Base-by-base conservation (phyloP, 1,284 basidiomycete genomes). In the Marasmius tenuissimus region DNA sequence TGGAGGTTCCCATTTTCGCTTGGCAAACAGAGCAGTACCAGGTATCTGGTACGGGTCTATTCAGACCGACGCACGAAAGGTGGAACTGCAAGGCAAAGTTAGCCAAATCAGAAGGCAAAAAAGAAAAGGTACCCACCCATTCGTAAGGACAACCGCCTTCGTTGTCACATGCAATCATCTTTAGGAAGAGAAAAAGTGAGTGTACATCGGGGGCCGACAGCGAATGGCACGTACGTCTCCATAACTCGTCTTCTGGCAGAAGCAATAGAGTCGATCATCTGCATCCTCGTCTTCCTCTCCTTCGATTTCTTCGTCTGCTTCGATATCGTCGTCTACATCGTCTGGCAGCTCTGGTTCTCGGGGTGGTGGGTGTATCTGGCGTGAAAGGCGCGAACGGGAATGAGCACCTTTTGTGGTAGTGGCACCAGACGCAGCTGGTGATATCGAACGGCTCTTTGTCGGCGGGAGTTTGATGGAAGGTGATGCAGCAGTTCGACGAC, bases 101-200 rank as follows among this genome's bases (percentile, higher is more conserved):
- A 34, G 35, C 59, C 54, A 27, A 50, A 34, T 50, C 57, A 18
- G 38, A 40, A 22, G 50, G 62, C 38, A 12, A 48, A 48, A 18
- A 22, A 20, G 12, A 39, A 34, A 56, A 14, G 48, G 38, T 27
- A 69, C 76, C 12, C 62, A 79, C 78, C 79, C 80, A 81, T 77
- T 81, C 78, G 65, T 77, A 81, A 2, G 76, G 78, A 70, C 80
- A 81, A 14, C 70, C 72, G 8, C 71, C 75, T 62, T 80, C 78
- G 63, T 81, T 80, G 63, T 81, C 80, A 60, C 80, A 81, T 1
- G 78, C 80, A 66, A 81, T 81, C 80, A 81, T 81, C 80, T 22
- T 35, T 12, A 56, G n/a, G 38, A 58, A 56, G 8, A 62, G 39
- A 8, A 58, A 62, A 1, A 47, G 55, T 35, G 60, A 38, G 38